These are phyloP conservation scores for Bipolaris victoriae DNA, from an alignment of 2,329 filamentous ascomycete species.

Conservation along the genomic window DNA sequence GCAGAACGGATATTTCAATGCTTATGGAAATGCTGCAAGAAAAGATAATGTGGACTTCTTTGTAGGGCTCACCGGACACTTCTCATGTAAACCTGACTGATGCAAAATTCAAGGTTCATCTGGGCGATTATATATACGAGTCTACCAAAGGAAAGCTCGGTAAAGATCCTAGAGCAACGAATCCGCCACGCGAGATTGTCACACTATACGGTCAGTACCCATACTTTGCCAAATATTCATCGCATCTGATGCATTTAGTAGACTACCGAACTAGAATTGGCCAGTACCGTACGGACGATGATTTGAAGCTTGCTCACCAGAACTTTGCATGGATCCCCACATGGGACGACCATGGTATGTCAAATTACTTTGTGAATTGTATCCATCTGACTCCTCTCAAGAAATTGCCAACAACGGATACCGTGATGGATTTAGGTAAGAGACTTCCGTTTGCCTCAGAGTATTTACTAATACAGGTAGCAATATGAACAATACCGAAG, in stretches of 20 bases:
- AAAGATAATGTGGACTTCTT: slow-evolving; percentile 64
- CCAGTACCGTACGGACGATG: slow-evolving; percentile 50
- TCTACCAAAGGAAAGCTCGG: slow-evolving; percentile 39
- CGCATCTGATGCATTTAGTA: background rate
- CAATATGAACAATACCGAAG: slow-evolving; percentile 53
- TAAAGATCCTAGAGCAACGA: slow-evolving; percentile 28
- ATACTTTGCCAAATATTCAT: background rate
- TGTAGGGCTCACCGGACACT: slow-evolving; percentile 28
- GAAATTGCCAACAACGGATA: slow-evolving; percentile 53
- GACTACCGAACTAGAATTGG: slow-evolving; percentile 53
- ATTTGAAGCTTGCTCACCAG: slow-evolving; percentile 50
- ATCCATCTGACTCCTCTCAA: slow-evolving; percentile 22
- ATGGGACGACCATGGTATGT: slow-evolving; percentile 51
- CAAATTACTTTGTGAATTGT: background rate
- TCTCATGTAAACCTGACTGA: background rate
- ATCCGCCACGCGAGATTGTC: slow-evolving; percentile 47
- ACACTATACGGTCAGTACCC: slow-evolving; percentile 43
- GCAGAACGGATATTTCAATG: slow-evolving; percentile 57
- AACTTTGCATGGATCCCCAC: slow-evolving; percentile 53
- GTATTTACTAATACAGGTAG: slow-evolving; percentile 3
- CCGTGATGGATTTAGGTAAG: slow-evolving; percentile 45
- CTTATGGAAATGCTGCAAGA: slow-evolving; percentile 50
- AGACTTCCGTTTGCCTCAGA: too few relatives aligned
- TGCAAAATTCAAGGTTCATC: slow-evolving; percentile 44
- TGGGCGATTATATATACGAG: slow-evolving; percentile 56